These are phyloP conservation scores for Tuctoria greenei DNA, from an alignment of 176 grass and related monocot genomes.

Conservation along the genomic window DNA sequence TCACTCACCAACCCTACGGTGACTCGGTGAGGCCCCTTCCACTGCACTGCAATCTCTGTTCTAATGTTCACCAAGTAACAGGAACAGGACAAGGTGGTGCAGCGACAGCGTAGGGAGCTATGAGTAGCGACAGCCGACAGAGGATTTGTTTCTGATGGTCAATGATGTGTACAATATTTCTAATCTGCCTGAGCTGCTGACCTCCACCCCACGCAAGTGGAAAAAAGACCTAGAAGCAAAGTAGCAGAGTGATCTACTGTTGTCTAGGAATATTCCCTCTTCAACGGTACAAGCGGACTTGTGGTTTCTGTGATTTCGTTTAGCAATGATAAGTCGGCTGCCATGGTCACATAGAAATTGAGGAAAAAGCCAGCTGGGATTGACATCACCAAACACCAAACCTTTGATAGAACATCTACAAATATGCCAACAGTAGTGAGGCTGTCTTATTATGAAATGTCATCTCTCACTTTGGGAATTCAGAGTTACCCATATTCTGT, in stretches of 20 bases:
- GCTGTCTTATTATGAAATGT: background rate
- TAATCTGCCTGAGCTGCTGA: background rate
- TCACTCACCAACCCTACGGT: slow-evolving; percentile 47
- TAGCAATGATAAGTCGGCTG: slow-evolving; percentile 21
- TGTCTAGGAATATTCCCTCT: slow-evolving; percentile 52
- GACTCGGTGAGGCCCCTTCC: slow-evolving; percentile 36
- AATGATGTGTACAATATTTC: slow-evolving; percentile 12
- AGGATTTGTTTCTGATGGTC: slow-evolving; percentile 28
- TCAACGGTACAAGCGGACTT: slow-evolving; percentile 15
- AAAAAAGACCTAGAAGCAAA: slow-evolving; percentile 27
- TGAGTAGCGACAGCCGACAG: slow-evolving; percentile 1
- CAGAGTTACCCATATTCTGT: background rate
- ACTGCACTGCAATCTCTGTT: slow-evolving; percentile 26
- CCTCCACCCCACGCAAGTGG: slow-evolving; percentile 38
- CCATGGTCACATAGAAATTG: slow-evolving; percentile 12
- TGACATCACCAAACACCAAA: slow-evolving; percentile 3
- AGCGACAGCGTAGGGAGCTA: slow-evolving; percentile 31
- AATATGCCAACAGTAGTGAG: slow-evolving; percentile 5
- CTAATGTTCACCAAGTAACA: slow-evolving; percentile 8
- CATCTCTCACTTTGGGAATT: background rate
- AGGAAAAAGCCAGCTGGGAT: slow-evolving; percentile 26
- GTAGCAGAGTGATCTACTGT: slow-evolving; percentile 34
- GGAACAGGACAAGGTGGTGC: slow-evolving; percentile 37
- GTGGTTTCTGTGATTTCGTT: slow-evolving; percentile 32
- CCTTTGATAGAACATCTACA: too few relatives aligned